A percentile compares a stretch with the other conserved stretches of the same genome.
Conservation (phyloP, 139 green algal species). For the Chlorella ohadii region DNA sequence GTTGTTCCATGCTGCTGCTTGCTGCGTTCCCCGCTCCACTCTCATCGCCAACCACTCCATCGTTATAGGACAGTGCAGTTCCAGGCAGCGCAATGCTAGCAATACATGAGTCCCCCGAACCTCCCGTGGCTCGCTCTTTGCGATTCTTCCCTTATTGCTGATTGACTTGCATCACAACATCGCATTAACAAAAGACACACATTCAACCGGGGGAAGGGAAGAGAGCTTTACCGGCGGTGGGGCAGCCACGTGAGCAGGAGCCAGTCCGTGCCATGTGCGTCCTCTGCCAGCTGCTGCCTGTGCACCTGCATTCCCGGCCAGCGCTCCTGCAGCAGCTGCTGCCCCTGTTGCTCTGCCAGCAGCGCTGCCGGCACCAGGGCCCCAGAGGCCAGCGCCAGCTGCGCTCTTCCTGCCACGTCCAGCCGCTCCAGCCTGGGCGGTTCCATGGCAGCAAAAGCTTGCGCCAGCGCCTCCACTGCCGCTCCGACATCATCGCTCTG, state of each 20-base stretch:
- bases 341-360: not conserved
- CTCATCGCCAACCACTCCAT: too few species aligned
- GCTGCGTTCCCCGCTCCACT: too few species aligned
- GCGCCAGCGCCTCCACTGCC: not conserved
- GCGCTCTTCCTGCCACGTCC: not conserved
- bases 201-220: too few species aligned
- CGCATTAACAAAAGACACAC: too few species aligned
- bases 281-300: not conserved
- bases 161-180: too few species aligned
- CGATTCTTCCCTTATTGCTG: too few species aligned
- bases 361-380: not conserved
- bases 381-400: not conserved
- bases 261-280: not conserved
- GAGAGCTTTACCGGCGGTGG: too few species aligned
- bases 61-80: too few species aligned
- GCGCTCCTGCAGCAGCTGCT: conserved; percentile 2
- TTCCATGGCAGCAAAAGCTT: not conserved
- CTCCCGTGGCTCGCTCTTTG: too few species aligned
- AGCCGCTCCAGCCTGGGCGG: not conserved
- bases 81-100: too few species aligned
- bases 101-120: too few species aligned
- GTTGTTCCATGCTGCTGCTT: too few species aligned
- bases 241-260: not conserved
- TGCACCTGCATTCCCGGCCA: not conserved
- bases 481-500: not conserved